Evolutionary conservation across 306 rosid species (phyloP), one percentile per base, ranked within the genome.

Genomic region (Lathyrus oleraceus): DNA sequence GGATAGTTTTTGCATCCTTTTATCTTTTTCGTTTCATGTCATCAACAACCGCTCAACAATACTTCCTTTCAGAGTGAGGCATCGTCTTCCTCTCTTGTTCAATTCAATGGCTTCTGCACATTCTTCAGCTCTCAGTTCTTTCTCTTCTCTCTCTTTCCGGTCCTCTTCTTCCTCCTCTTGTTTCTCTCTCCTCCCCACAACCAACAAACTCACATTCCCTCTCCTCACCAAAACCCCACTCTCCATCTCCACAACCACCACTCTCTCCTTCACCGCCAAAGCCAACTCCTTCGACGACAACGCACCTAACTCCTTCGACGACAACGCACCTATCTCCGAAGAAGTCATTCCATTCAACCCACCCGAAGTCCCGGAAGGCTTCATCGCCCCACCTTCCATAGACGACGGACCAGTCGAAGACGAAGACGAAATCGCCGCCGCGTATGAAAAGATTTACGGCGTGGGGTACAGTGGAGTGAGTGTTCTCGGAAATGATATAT

Each of bases 371-470:
- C 98, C 97, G 1, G 97, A 94, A 68, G 94, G 79, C 61, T 94
- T 88, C 76, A 72, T 84, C 4, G 6, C 85, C 2, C 91, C 91
- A 1, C 86, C 92, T 1, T 83, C 89, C 71, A 67, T 94, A 69
- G 91, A 85, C 69, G 97, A 91, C 0, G 97, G 87, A 1, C 93
- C 91, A 0, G 1, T 64, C 40, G 99, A 94, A 69, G 12, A 81
- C 21, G 96, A 94, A 62, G 99, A 94, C 0, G 92, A 94, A 65
- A 79, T 88, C 5, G 88, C 97, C 53, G 74, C 86, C 2, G 97
- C 95, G 0, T 94, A 86, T 40, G 99, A 94, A 78, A 92, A 91
- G 64, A 73, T 87, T 1, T 94, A 94, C 48, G 99, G 99, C 1
- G 88, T 91, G 0, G 97, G 83, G 0, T 94, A 85, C 89, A 94